Evolutionary conservation across 2,329 filamentous ascomycete species (phyloP).

Genomic region (Cladosporium phlei): DNA sequence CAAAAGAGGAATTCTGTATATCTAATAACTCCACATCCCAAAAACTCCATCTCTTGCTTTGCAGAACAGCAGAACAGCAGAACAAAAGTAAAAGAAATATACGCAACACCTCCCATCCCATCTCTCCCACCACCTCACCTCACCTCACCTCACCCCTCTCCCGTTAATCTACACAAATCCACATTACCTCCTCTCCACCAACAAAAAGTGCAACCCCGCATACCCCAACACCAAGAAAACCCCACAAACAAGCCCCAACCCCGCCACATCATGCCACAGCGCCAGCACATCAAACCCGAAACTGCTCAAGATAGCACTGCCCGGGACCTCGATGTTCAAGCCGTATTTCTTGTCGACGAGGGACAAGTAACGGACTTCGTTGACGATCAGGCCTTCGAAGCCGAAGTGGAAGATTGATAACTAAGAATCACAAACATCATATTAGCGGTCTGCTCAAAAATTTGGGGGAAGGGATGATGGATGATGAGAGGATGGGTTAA

Average conservation of each 20-base stretch:
- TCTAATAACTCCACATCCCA: too few relatives aligned
- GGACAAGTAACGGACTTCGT: slow-evolving; percentile 86
- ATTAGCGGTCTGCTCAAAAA: slow-evolving; percentile 24
- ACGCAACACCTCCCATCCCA: too few relatives aligned
- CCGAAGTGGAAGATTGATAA: slow-evolving; percentile 98
- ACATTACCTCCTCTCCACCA: slow-evolving; percentile 83
- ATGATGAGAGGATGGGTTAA: slow-evolving; percentile 29
- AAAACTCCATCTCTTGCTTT: too few relatives aligned
- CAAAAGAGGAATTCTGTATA: too few relatives aligned
- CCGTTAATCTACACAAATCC: too few relatives aligned
- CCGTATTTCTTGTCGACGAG: slow-evolving; percentile 93
- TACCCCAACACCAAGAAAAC: slow-evolving; percentile 87
- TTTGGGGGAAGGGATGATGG: neutral
- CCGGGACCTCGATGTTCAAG: slow-evolving; percentile 91
- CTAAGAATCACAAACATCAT: slow-evolving; percentile 35
- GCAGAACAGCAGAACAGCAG: too few relatives aligned
- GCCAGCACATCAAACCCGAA: slow-evolving; percentile 91
- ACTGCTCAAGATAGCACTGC: slow-evolving; percentile 85
- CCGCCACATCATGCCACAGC: slow-evolving; percentile 78
- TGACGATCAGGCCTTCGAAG: slow-evolving; percentile 94
- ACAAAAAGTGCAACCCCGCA: slow-evolving; percentile 82
- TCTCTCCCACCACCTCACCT: too few relatives aligned
- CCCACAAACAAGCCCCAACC: slow-evolving; percentile 74
- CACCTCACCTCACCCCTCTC: too few relatives aligned
- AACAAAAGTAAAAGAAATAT: too few relatives aligned